A percentile compares a stretch with the other conserved stretches of the same genome.
These are phyloP conservation scores for Tylopilus intermedius DNA, from an alignment of 768 basidiomycete species.

Conservation along the genomic window DNA sequence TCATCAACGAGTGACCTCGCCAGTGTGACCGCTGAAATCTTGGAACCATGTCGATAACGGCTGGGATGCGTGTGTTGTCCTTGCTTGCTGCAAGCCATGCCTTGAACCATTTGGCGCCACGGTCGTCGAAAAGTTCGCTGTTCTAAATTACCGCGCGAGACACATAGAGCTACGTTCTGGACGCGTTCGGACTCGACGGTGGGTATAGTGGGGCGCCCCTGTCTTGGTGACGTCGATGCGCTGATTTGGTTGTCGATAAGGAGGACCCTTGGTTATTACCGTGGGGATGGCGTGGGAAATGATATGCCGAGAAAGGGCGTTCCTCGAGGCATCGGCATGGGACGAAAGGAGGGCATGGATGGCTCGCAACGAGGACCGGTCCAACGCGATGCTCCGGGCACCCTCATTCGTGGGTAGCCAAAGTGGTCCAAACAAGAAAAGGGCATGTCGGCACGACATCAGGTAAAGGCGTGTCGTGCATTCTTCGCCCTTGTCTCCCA, in stretches of 20 bases:
- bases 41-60: slow-evolving; percentile 1
- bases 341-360: slow-evolving; percentile 19
- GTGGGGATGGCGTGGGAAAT: slow-evolving; percentile 20
- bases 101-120: not conserved
- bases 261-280: slow-evolving; percentile 18
- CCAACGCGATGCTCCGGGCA: slow-evolving; percentile 13
- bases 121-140: slow-evolving; percentile 7
- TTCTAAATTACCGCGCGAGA: slow-evolving; percentile 17
- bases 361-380: slow-evolving; percentile 24
- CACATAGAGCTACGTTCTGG: too few species aligned
- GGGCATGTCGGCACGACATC: slow-evolving; percentile 32
- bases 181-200: slow-evolving; percentile 12
- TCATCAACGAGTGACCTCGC: too few species aligned
- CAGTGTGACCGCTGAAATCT: not conserved
- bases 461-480: slow-evolving; percentile 35
- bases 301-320: slow-evolving; percentile 10
- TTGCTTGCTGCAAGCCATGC: not conserved
- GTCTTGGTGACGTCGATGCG: slow-evolving; percentile 11
- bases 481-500: slow-evolving; percentile 36
- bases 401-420: slow-evolving; percentile 10
- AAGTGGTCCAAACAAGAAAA: slow-evolving; percentile 29
- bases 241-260: not conserved
- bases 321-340: slow-evolving; percentile 31
- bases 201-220: slow-evolving; percentile 23
- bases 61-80: not conserved